These are phyloP conservation scores for Cercophora samala DNA, from an alignment of 495 filamentous ascomycete species.

Conservation along the genomic window DNA sequence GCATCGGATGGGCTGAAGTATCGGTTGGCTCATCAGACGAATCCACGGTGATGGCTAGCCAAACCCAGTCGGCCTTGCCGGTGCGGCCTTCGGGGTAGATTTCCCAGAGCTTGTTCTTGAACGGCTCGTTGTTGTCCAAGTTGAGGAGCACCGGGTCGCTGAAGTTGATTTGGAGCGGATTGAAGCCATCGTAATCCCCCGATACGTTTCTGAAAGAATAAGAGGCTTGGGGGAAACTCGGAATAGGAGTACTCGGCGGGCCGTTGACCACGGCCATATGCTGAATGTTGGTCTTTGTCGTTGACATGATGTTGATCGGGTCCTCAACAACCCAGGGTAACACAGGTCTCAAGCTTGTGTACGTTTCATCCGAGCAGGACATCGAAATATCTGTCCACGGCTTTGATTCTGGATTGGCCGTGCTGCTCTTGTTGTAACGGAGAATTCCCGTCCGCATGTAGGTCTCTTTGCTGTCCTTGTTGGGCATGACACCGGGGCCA, in stretches of 20 bases:
- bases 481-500: conserved; percentile 31
- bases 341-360: conserved; percentile 24
- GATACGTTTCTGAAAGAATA: background rate
- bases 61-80: conserved; percentile 18
- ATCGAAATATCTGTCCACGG: conserved; percentile 17
- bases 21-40: background rate
- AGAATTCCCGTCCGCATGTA: conserved; percentile 39
- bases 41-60: conserved; percentile 34
- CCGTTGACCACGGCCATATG: background rate
- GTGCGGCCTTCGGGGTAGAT: conserved; percentile 13
- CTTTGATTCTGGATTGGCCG: conserved; percentile 30
- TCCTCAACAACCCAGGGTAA: conserved; percentile 22
- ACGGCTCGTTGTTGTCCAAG: conserved; percentile 8
- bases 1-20: conserved; percentile 31
- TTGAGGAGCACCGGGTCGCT: conserved; percentile 19
- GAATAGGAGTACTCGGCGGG: background rate
- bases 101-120: conserved; percentile 15
- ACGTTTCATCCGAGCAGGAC: conserved; percentile 21
- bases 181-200: background rate
- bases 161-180: conserved; percentile 20
- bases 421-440: conserved; percentile 24
- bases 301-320: conserved; percentile 15
- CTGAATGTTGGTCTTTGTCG: background rate
- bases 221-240: background rate
- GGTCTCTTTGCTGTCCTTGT: conserved; percentile 2